Conservation (phyloP, 2,329 filamentous ascomycete genomes). For the Zymoseptoria pseudotritici region DNA sequence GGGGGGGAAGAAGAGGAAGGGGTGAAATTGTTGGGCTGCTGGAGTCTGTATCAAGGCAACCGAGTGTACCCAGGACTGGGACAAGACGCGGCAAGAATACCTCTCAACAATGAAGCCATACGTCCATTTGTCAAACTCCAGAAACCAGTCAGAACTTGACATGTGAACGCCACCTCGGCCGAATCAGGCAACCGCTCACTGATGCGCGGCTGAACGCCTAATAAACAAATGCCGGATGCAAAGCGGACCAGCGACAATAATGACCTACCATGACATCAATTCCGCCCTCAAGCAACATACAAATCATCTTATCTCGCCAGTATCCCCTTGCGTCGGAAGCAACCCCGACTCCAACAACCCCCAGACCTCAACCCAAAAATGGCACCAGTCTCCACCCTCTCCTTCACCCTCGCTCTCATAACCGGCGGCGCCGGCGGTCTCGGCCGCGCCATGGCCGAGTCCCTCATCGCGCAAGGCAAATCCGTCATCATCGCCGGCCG, state of each 20-base stretch:
- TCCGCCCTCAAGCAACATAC: not conserved
- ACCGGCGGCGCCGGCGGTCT: conserved; percentile 49
- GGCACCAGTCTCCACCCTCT: conserved; percentile 19
- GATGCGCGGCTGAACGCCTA: not conserved
- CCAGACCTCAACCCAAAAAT: not conserved
- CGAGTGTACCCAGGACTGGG: too few species aligned
- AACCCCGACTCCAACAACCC: too few species aligned
- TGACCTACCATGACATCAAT: not conserved
- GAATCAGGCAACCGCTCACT: not conserved
- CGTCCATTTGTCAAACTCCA: too few species aligned
- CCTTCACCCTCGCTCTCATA: conserved; percentile 38
- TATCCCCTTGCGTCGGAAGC: too few species aligned
- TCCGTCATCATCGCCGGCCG: conserved; percentile 48
- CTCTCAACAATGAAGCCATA: too few species aligned
- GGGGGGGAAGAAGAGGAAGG: conserved; percentile 1
- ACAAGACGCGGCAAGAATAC: too few species aligned
- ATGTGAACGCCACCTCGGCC: not conserved
- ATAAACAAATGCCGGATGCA: not conserved
- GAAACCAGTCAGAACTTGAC: too few species aligned
- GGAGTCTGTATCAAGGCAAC: too few species aligned
- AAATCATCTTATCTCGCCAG: not conserved
- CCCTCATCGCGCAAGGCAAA: conserved; percentile 41
- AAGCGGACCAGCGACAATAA: not conserved
- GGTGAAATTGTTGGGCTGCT: not conserved
- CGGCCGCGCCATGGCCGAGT: conserved; percentile 42